These are phyloP conservation scores for Coriaria nepalensis DNA, from an alignment of 306 rosid species.

Conservation along the genomic window DNA sequence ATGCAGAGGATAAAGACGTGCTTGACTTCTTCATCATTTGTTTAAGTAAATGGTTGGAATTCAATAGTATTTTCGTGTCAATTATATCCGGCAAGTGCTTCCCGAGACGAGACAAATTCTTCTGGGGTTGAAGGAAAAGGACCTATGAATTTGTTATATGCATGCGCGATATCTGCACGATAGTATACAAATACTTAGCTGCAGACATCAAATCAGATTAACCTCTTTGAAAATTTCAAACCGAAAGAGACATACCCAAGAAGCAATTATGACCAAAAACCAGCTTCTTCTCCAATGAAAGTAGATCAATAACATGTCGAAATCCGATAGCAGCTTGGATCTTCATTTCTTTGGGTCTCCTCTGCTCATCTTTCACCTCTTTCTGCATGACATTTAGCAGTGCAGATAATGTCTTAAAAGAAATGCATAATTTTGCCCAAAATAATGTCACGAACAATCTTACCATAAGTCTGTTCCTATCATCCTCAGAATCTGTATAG, in stretches of 20 bases:
- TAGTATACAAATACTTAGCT: slow-evolving; percentile 18
- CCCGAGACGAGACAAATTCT: slow-evolving; percentile 62
- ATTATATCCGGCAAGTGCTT: slow-evolving; percentile 55
- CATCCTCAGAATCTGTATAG: slow-evolving; percentile 56
- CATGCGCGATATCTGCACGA: slow-evolving; percentile 74
- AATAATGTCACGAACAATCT: slow-evolving; percentile 4
- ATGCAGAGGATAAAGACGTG: slow-evolving; percentile 67
- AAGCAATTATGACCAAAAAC: slow-evolving; percentile 86
- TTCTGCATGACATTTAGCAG: slow-evolving; percentile 33
- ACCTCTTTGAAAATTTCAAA: slow-evolving; percentile 1
- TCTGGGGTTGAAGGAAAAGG: slow-evolving; percentile 71
- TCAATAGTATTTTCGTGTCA: slow-evolving; percentile 79
- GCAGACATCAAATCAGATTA: slow-evolving; percentile 10
- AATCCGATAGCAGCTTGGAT: slow-evolving; percentile 73
- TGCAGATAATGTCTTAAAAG: not conserved
- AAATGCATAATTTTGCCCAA: not conserved
- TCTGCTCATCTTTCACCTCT: slow-evolving; percentile 50
- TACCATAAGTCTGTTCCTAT: slow-evolving; percentile 60
- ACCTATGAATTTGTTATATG: slow-evolving; percentile 67
- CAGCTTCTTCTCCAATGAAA: slow-evolving; percentile 65
- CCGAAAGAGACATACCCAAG: slow-evolving; percentile 40
- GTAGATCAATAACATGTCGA: slow-evolving; percentile 93
- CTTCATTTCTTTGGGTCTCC: slow-evolving; percentile 35
- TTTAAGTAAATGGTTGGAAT: slow-evolving; percentile 38
- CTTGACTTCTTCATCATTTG: slow-evolving; percentile 52